These are phyloP conservation scores for Mollisiaceae sp. DNA, from an alignment of 2,329 filamentous ascomycete genomes.

Conservation along the genomic window DNA sequence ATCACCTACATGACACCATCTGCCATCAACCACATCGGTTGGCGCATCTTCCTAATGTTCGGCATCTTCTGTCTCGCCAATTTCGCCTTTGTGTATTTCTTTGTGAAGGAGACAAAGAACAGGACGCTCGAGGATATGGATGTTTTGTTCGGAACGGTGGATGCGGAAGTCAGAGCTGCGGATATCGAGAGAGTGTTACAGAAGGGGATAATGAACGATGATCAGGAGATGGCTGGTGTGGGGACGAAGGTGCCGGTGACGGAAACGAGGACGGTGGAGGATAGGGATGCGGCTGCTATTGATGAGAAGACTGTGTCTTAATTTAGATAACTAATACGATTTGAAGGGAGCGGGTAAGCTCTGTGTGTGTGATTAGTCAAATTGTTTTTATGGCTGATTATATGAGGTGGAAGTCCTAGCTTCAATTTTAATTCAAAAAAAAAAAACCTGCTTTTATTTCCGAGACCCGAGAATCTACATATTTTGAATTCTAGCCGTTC, in stretches of 20 bases:
- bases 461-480: neutral
- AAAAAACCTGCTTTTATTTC: too few relatives aligned
- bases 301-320: conserved; percentile 4
- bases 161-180: conserved; percentile 11
- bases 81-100: conserved; percentile 8
- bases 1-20: conserved; percentile 53
- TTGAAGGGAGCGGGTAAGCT: neutral
- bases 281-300: neutral
- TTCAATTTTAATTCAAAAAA: too few relatives aligned
- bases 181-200: conserved; percentile 14
- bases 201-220: neutral
- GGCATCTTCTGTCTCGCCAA: conserved; percentile 12
- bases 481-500: neutral
- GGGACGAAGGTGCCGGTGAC: neutral
- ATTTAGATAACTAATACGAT: neutral
- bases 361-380: neutral
- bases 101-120: conserved; percentile 21
- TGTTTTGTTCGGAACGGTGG: conserved; percentile 20
- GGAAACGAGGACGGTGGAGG: neutral
- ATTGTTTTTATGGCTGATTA: neutral
- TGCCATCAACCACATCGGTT: conserved; percentile 31
- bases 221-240: neutral
- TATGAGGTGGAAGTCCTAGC: neutral
- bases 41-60: conserved; percentile 34
- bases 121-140: conserved; percentile 23